phyloP scores from a whole-genome alignment of 78 protist genomes.

The Dictyostelium intermedium region DNA sequence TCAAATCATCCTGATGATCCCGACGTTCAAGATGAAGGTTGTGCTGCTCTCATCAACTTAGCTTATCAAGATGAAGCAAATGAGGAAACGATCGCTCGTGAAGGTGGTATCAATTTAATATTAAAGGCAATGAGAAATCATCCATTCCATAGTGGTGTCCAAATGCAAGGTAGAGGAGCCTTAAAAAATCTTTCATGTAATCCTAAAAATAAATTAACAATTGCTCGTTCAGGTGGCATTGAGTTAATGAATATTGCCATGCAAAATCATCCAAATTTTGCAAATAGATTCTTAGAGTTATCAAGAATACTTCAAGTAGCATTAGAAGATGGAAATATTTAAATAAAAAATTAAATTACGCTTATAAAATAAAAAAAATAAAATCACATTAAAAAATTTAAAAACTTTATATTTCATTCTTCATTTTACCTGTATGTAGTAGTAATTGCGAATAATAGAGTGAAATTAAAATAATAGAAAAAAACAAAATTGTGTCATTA shows the following conservation, averaged over 20 bases:
- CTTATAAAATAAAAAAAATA: too few relatives aligned
- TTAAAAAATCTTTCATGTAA: conserved; percentile 55
- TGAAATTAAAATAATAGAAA: too few relatives aligned
- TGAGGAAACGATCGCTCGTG: conserved; percentile 56
- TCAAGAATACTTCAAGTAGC: conserved; percentile 57
- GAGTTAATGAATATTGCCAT: conserved; percentile 39
- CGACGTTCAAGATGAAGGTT: conserved; percentile 75
- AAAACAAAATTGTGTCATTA: too few relatives aligned
- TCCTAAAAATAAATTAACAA: conserved; percentile 56
- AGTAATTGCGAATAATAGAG: too few relatives aligned
- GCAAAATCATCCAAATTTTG: conserved; percentile 51
- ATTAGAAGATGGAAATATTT: conserved; percentile 15
- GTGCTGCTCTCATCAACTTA: conserved; percentile 64
- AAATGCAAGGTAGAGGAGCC: conserved; percentile 78
- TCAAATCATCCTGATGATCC: conserved; percentile 53
- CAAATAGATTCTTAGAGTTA: conserved; percentile 56
- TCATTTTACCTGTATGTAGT: too few relatives aligned
- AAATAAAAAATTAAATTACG: not conserved
- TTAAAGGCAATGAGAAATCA: conserved; percentile 70
- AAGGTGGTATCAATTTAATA: conserved; percentile 50
- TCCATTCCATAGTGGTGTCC: conserved; percentile 62
- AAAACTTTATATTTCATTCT: too few relatives aligned
- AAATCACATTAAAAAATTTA: too few relatives aligned
- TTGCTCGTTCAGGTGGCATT: conserved; percentile 65
- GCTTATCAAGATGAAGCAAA: conserved; percentile 68